Percentiles rank a stretch among this genome's conserved stretches.
phyloP scores from a whole-genome alignment of 768 basidiomycete genomes.

The Mycena metata region DNA sequence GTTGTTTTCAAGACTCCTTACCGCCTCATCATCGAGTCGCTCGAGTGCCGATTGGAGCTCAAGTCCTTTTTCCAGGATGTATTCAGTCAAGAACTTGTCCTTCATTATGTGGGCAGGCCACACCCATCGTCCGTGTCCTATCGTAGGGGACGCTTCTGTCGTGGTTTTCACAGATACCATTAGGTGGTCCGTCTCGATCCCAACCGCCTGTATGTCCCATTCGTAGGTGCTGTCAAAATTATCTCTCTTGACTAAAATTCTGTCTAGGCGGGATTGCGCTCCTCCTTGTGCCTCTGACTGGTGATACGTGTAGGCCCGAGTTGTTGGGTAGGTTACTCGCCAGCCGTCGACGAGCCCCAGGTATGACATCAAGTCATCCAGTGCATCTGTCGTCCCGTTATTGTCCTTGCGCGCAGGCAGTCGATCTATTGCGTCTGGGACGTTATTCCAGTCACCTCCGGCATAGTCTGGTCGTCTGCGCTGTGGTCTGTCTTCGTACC shows the following conservation, averaged over 20 bases:
- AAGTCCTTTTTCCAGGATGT: too few relatives aligned
- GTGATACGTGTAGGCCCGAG: too few relatives aligned
- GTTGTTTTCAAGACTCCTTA: background rate
- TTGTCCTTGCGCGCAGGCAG: background rate
- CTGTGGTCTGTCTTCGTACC: background rate
- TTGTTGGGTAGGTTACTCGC: background rate
- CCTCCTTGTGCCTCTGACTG: too few relatives aligned
- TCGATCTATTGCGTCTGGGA: background rate
- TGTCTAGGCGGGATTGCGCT: background rate
- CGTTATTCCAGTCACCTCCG: background rate
- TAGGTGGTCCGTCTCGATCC: background rate
- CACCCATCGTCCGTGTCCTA: background rate
- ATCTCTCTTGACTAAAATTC: background rate
- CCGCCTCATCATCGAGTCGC: too few relatives aligned
- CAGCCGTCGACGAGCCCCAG: slow-evolving; percentile 2
- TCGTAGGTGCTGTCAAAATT: background rate
- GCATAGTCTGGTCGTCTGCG: background rate
- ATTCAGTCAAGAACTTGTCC: background rate
- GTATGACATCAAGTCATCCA: background rate
- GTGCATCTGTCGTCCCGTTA: background rate
- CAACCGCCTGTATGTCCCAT: background rate
- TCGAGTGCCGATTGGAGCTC: too few relatives aligned
- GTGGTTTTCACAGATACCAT: background rate
- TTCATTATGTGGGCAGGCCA: slow-evolving; percentile 15
- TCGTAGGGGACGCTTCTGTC: background rate